These are phyloP conservation scores for Metschnikowia proteae DNA, from an alignment of 805 yeast genomes.

Conservation along the genomic window DNA sequence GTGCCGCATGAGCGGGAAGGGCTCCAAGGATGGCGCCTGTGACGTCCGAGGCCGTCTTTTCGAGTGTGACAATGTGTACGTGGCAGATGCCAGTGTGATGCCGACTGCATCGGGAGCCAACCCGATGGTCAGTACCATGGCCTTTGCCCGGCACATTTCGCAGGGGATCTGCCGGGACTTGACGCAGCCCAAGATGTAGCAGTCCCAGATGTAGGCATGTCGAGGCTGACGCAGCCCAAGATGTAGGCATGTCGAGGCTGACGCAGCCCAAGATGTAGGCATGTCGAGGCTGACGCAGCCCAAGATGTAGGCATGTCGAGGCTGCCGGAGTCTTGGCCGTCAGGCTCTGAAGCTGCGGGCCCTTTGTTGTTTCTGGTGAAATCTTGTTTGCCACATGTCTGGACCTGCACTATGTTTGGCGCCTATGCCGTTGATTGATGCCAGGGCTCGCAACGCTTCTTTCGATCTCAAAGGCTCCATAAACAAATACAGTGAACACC, in stretches of 20 bases:
- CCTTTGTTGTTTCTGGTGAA: too few relatives aligned
- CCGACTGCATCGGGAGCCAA: conserved; percentile 54
- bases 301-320: background rate
- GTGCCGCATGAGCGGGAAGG: conserved; percentile 49
- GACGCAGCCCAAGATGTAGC: conserved; percentile 12
- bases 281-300: too few relatives aligned
- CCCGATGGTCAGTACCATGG: conserved; percentile 50
- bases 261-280: conserved; percentile 13
- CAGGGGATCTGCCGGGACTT: conserved; percentile 35
- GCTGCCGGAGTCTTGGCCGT: too few relatives aligned
- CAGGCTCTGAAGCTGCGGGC: too few relatives aligned
- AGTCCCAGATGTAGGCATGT: background rate
- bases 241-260: conserved; percentile 7
- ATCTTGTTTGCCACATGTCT: too few relatives aligned
- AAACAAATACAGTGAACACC: too few relatives aligned
- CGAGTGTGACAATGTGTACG: conserved; percentile 46
- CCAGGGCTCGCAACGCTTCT: too few relatives aligned
- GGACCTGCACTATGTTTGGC: too few relatives aligned
- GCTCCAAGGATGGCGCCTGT: conserved; percentile 42
- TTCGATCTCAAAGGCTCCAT: too few relatives aligned
- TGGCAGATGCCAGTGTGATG: conserved; percentile 48
- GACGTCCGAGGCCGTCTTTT: conserved; percentile 43
- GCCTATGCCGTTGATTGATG: too few relatives aligned
- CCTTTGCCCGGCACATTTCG: conserved; percentile 43
- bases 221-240: conserved; percentile 15